A percentile compares a stretch with the other conserved stretches of the same genome.
phyloP scores from a whole-genome alignment of 345 rosid species.

The Lepidium aucheri region DNA sequence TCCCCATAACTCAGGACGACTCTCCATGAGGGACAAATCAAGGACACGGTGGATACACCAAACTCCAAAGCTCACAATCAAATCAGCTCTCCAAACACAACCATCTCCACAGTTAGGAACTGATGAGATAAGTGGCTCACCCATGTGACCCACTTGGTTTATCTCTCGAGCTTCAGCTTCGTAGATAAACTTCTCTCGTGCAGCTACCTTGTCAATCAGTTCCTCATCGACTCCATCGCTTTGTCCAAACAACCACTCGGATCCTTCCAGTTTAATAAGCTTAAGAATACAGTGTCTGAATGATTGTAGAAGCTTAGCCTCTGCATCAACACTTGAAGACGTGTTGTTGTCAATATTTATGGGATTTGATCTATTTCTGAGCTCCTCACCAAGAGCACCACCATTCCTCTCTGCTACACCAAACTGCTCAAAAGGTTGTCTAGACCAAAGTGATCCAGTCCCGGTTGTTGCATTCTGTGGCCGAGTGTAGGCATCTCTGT shows the following conservation, averaged over 20 bases:
- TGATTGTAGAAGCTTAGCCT: conserved; percentile 75
- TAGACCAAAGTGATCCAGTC: conserved; percentile 82
- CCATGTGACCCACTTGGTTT: conserved; percentile 35
- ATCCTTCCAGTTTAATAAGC: conserved; percentile 84
- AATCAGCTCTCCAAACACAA: conserved; percentile 77
- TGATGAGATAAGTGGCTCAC: conserved; percentile 53
- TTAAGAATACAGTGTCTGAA: conserved; percentile 67
- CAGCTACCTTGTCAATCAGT: conserved; percentile 81
- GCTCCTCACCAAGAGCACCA: conserved; percentile 39
- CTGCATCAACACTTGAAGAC: conserved; percentile 47
- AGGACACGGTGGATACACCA: conserved; percentile 97
- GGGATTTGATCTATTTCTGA: conserved; percentile 38
- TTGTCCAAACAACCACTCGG: conserved; percentile 89
- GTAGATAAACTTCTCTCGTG: conserved; percentile 66
- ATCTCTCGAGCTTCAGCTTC: conserved; percentile 71
- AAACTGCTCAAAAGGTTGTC: conserved; percentile 96
- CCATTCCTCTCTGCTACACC: conserved; percentile 61
- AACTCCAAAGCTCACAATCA: conserved; percentile 86
- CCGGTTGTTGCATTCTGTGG: conserved; percentile 36
- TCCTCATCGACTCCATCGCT: conserved; percentile 89
- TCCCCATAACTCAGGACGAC: conserved; percentile 99
- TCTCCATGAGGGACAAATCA: conserved; percentile 85
- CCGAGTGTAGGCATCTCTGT: conserved; percentile 38
- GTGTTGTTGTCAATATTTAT: conserved; percentile 32
- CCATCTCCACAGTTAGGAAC: conserved; percentile 93